phyloP scores from a whole-genome alignment of 306 rosid genomes.

The Canavalia gladiata region DNA sequence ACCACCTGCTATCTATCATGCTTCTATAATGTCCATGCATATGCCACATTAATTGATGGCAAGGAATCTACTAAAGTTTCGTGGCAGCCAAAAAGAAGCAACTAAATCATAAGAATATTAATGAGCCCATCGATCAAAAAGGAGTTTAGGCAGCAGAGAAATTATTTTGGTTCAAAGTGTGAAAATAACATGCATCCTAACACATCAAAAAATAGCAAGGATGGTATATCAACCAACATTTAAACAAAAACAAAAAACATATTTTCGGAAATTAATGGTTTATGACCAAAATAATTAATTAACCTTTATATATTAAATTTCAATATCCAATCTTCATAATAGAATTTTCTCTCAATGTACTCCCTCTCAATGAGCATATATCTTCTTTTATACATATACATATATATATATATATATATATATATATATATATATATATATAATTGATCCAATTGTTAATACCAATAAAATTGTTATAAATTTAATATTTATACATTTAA shows the following conservation, averaged over 20 bases:
- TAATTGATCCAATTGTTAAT: too few relatives aligned
- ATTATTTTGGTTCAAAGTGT: background rate
- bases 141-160: background rate
- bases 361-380: too few relatives aligned
- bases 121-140: conserved; percentile 15
- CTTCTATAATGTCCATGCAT: conserved; percentile 45
- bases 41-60: conserved; percentile 49
- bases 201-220: background rate
- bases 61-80: conserved; percentile 53
- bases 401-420: too few relatives aligned
- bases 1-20: conserved; percentile 20
- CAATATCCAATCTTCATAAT: too few relatives aligned
- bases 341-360: too few relatives aligned
- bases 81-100: conserved; percentile 45
- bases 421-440: too few relatives aligned
- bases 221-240: background rate
- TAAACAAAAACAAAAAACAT: background rate
- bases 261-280: background rate
- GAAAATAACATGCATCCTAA: conserved; percentile 14
- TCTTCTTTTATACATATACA: too few relatives aligned
- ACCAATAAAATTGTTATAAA: too few relatives aligned
- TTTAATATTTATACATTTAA: too few relatives aligned
- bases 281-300: background rate
- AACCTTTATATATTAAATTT: background rate
- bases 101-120: conserved; percentile 5